These are phyloP conservation scores for Hyphopichia burtonii DNA, from an alignment of 1,139 yeast genomes.

Conservation along the genomic window DNA sequence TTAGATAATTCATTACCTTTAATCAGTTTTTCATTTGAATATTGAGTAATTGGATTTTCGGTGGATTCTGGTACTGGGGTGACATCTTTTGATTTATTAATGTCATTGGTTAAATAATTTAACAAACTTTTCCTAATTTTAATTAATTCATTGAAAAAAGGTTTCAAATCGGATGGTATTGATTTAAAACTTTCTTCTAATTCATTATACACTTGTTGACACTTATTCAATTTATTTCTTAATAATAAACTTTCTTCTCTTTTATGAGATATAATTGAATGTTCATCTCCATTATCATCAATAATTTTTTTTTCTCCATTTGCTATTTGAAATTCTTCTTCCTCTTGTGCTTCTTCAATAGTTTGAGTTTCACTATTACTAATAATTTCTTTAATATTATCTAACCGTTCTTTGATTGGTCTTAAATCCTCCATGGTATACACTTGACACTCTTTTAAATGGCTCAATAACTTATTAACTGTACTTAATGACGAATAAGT, in stretches of 20 bases:
- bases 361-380: slow-evolving; percentile 39
- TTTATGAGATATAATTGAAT: slow-evolving; percentile 23
- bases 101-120: slow-evolving; percentile 27
- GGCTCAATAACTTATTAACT: slow-evolving; percentile 77
- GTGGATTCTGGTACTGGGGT: slow-evolving; percentile 2
- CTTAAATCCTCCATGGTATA: slow-evolving; percentile 80
- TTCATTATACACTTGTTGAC: slow-evolving; percentile 51
- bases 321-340: slow-evolving; percentile 9
- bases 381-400: slow-evolving; percentile 65
- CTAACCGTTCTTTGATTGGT: slow-evolving; percentile 70
- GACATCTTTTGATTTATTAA: slow-evolving; percentile 5
- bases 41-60: neutral
- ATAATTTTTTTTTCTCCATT: slow-evolving; percentile 8
- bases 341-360: slow-evolving; percentile 22
- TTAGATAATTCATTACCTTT: neutral
- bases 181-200: slow-evolving; percentile 55
- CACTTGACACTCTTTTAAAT: slow-evolving; percentile 74
- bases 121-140: slow-evolving; percentile 33
- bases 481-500: slow-evolving; percentile 87
- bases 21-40: neutral
- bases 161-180: slow-evolving; percentile 55
- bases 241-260: slow-evolving; percentile 59
- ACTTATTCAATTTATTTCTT: slow-evolving; percentile 57
- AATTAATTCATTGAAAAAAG: slow-evolving; percentile 48
- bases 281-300: slow-evolving; percentile 4